Percentiles rank a stretch among this genome's conserved stretches.
Conservation (phyloP, 75 land plant species). For the Cunninghamia lanceolata region DNA sequence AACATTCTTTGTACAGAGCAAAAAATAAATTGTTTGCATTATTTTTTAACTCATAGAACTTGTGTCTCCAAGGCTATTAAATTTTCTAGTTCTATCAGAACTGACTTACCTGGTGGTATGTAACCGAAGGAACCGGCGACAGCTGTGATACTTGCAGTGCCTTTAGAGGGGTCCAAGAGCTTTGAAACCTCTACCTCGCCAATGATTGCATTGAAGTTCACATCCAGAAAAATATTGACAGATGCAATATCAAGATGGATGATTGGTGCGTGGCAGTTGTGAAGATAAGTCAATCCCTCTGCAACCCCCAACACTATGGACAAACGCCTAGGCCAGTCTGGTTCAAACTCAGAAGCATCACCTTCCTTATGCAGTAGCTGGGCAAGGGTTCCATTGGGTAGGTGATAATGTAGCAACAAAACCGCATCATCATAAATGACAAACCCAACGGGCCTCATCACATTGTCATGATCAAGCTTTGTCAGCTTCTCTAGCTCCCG, state of each 20-base stretch:
- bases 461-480: conserved; percentile 60
- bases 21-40: background rate
- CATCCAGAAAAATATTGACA: conserved; percentile 63
- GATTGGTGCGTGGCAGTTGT: conserved; percentile 52
- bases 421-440: conserved; percentile 68
- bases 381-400: conserved; percentile 66
- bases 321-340: conserved; percentile 65
- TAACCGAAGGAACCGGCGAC: conserved; percentile 94
- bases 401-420: conserved; percentile 60
- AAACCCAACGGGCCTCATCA: conserved; percentile 68
- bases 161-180: conserved; percentile 74
- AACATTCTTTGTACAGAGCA: background rate
- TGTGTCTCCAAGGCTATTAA: background rate
- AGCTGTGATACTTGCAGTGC: conserved; percentile 88
- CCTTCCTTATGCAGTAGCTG: conserved; percentile 58
- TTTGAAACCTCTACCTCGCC: conserved; percentile 89
- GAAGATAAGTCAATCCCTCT: conserved; percentile 81
- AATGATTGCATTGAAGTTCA: conserved; percentile 53
- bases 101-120: conserved; percentile 81
- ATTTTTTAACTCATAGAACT: background rate
- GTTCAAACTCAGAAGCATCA: conserved; percentile 22
- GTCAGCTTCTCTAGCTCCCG: conserved; percentile 75
- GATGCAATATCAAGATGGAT: conserved; percentile 85
- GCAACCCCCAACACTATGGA: conserved; percentile 77
- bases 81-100: background rate